Evolutionary conservation across 306 rosid genomes (phyloP).

Genomic region (Sesbania bispinosa): DNA sequence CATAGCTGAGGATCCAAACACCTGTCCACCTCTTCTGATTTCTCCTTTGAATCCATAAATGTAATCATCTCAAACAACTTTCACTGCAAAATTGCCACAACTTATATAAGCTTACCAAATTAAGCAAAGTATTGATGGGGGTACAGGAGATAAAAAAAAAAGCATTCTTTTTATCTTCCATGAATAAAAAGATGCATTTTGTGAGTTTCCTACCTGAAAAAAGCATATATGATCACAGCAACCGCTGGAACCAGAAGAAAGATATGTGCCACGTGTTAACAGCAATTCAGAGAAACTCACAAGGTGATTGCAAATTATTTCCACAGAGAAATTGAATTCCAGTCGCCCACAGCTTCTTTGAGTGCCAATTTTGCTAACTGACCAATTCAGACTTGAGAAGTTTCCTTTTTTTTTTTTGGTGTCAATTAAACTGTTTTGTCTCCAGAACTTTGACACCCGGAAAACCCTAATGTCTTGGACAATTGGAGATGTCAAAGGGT

Average conservation of each 20-base stretch:
- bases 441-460: background rate
- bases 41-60: constrained; percentile 82
- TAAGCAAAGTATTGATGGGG: background rate
- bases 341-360: background rate
- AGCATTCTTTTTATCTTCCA: background rate
- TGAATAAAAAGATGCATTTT: constrained; percentile 9
- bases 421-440: background rate
- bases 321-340: too few species aligned
- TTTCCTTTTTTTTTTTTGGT: background rate
- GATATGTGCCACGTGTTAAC: constrained; percentile 25
- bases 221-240: constrained; percentile 34
- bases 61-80: constrained; percentile 60
- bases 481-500: constrained; percentile 9
- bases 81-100: constrained; percentile 35
- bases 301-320: constrained; percentile 12
- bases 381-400: constrained; percentile 19
- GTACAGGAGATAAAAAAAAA: background rate
- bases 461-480: background rate
- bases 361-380: constrained; percentile 28
- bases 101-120: constrained; percentile 14
- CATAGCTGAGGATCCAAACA: constrained; percentile 85
- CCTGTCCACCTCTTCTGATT: constrained; percentile 61
- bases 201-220: constrained; percentile 38
- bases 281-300: constrained; percentile 8
- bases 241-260: constrained; percentile 13